Percentiles rank a stretch among this genome's conserved stretches.
Conservation (phyloP, 2,329 filamentous ascomycete genomes). For the Aspergillus hortae region DNA sequence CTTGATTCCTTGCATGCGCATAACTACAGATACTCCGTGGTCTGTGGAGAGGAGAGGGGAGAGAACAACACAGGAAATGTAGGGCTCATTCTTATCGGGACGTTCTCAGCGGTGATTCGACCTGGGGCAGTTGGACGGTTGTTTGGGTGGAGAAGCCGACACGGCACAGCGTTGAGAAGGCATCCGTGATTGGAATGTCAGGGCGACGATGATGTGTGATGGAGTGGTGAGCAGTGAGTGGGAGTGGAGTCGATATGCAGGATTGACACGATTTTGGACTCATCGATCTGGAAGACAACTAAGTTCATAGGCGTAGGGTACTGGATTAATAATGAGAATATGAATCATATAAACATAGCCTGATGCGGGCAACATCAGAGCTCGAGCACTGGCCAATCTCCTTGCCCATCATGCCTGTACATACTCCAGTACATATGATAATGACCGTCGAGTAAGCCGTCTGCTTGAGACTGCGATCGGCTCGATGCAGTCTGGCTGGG, state of each 20-base stretch:
- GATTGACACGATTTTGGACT: constrained; percentile 15
- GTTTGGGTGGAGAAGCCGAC: too few relatives aligned
- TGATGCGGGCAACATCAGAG: too few relatives aligned
- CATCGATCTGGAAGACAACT: constrained; percentile 5
- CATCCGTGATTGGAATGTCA: neutral
- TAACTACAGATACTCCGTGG: neutral
- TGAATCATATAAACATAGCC: too few relatives aligned
- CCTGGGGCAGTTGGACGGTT: too few relatives aligned
- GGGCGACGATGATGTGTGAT: constrained; percentile 4
- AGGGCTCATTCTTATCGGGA: neutral
- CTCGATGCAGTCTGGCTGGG: neutral
- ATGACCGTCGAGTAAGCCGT: neutral
- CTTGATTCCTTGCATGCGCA: constrained; percentile 9
- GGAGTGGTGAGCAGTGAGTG: neutral
- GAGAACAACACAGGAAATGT: neutral
- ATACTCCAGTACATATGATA: neutral
- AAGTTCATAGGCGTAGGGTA: too few relatives aligned
- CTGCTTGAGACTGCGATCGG: neutral
- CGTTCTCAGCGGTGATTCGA: too few relatives aligned
- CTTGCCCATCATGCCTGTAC: neutral
- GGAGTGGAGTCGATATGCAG: constrained; percentile 15
- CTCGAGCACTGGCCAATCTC: too few relatives aligned
- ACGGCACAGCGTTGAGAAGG: neutral
- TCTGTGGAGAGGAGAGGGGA: neutral
- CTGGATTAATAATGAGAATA: too few relatives aligned